phyloP scores from a whole-genome alignment of 2,329 filamentous ascomycete genomes.

The Alternaria angustiovoidea region DNA sequence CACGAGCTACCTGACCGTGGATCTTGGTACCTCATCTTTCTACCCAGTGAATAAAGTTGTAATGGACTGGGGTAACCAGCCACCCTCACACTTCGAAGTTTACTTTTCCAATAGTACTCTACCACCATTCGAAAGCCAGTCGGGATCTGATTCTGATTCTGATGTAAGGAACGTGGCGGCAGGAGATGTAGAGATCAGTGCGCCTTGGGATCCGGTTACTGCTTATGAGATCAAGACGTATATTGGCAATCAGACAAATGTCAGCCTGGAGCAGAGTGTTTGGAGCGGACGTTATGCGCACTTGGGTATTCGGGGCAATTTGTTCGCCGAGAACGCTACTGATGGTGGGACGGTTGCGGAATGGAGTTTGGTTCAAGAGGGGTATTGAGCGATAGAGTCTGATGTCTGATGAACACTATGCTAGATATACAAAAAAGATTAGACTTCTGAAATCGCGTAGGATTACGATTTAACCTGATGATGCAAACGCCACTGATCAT shows the following conservation, averaged over 20 bases:
- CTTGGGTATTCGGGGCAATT: slow-evolving; percentile 60
- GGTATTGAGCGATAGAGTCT: background rate
- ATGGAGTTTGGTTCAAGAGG: slow-evolving; percentile 53
- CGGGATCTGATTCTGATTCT: background rate
- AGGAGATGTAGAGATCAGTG: slow-evolving; percentile 50
- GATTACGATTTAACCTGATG: background rate
- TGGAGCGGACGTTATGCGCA: slow-evolving; percentile 57
- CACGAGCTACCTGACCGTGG: slow-evolving; percentile 65
- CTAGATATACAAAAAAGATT: background rate
- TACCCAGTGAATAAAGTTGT: slow-evolving; percentile 59
- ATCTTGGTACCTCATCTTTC: slow-evolving; percentile 51
- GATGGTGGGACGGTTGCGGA: slow-evolving; percentile 63
- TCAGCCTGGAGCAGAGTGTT: slow-evolving; percentile 49
- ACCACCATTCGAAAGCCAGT: slow-evolving; percentile 26
- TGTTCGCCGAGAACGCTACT: slow-evolving; percentile 42
- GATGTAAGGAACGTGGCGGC: slow-evolving; percentile 28
- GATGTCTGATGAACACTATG: background rate
- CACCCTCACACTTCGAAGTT: slow-evolving; percentile 63
- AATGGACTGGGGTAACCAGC: slow-evolving; percentile 68
- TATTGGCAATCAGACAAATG: slow-evolving; percentile 56
- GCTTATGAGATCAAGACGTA: slow-evolving; percentile 52
- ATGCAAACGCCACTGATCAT: background rate
- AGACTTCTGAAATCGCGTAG: background rate
- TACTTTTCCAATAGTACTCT: slow-evolving; percentile 62
- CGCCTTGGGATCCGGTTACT: slow-evolving; percentile 50